phyloP scores from a whole-genome alignment of 768 basidiomycete species.

The Exidia glandulosa region DNA sequence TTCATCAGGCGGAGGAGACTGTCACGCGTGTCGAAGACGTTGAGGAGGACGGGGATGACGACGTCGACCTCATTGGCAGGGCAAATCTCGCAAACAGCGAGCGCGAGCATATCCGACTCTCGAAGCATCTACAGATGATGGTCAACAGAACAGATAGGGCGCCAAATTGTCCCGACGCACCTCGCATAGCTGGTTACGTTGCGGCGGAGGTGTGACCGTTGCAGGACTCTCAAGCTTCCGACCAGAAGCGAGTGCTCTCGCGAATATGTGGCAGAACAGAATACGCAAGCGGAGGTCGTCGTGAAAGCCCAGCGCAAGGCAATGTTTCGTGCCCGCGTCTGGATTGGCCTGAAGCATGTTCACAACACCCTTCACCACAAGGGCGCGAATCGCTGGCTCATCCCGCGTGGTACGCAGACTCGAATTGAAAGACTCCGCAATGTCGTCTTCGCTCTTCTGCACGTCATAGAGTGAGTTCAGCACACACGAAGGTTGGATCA shows the following conservation, averaged over 20 bases:
- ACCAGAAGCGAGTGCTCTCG: slow-evolving; percentile 68
- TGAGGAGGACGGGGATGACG: slow-evolving; percentile 72
- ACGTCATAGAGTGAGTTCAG: too few species aligned
- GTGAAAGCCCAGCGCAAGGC: slow-evolving; percentile 68
- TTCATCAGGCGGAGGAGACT: slow-evolving; percentile 67
- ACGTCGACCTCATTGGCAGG: slow-evolving; percentile 69
- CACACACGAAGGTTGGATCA: background rate
- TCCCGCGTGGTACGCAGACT: slow-evolving; percentile 5
- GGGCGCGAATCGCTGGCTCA: slow-evolving; percentile 43
- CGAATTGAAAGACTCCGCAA: background rate
- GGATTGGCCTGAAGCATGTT: slow-evolving; percentile 77
- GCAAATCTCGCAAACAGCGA: slow-evolving; percentile 83
- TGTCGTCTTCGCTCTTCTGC: background rate
- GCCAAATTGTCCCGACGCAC: slow-evolving; percentile 24
- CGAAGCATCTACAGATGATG: slow-evolving; percentile 31
- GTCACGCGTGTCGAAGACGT: slow-evolving; percentile 71
- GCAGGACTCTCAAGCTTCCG: slow-evolving; percentile 62
- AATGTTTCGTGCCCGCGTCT: slow-evolving; percentile 83
- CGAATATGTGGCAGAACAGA: slow-evolving; percentile 79
- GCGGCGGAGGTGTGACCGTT: slow-evolving; percentile 33
- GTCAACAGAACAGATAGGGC: background rate
- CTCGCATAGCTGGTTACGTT: slow-evolving; percentile 46
- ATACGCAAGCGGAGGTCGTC: slow-evolving; percentile 54
- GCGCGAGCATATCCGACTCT: slow-evolving; percentile 37
- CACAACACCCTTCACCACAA: slow-evolving; percentile 70